Evolutionary conservation across 2,329 filamentous ascomycete species (phyloP).

Genomic region (Curvularia spicifera): DNA sequence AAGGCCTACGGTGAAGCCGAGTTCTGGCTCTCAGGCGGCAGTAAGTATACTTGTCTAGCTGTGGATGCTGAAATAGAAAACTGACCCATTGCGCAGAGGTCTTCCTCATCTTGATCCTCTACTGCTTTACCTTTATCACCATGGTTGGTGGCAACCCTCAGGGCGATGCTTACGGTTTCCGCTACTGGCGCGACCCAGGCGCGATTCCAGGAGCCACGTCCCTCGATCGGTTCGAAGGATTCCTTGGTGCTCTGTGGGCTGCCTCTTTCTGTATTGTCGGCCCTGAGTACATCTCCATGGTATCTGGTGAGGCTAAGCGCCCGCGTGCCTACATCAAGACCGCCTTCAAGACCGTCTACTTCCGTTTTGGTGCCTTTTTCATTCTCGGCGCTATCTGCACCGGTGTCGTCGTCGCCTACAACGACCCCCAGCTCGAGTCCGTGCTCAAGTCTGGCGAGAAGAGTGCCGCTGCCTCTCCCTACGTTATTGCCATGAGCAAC

Average conservation of each 20-base stretch:
- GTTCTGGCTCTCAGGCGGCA: constrained; percentile 54
- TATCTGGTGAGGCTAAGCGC: constrained; percentile 55
- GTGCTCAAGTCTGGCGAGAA: constrained; percentile 39
- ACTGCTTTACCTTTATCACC: constrained; percentile 56
- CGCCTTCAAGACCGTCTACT: constrained; percentile 58
- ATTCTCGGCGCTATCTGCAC: constrained; percentile 55
- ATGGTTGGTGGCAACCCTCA: constrained; percentile 55
- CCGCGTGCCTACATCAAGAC: constrained; percentile 56
- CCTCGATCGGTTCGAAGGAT: constrained; percentile 46
- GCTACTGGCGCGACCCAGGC: constrained; percentile 52
- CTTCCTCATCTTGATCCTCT: constrained; percentile 54
- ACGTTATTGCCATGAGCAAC: constrained; percentile 67
- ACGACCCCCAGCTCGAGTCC: constrained; percentile 74
- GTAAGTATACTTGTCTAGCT: not conserved
- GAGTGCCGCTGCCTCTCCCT: constrained; percentile 64
- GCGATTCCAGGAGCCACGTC: constrained; percentile 35
- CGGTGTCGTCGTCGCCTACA: constrained; percentile 62
- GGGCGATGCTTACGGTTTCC: constrained; percentile 53
- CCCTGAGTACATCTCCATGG: constrained; percentile 58
- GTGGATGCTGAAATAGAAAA: not conserved
- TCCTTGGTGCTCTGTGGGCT: constrained; percentile 49
- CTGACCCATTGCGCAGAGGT: constrained; percentile 45
- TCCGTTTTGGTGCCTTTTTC: constrained; percentile 56
- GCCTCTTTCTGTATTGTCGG: constrained; percentile 58
- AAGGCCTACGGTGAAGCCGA: constrained; percentile 54